Base-by-base conservation (phyloP, 164 flowering plant genomes). In the Sedum album region DNA sequence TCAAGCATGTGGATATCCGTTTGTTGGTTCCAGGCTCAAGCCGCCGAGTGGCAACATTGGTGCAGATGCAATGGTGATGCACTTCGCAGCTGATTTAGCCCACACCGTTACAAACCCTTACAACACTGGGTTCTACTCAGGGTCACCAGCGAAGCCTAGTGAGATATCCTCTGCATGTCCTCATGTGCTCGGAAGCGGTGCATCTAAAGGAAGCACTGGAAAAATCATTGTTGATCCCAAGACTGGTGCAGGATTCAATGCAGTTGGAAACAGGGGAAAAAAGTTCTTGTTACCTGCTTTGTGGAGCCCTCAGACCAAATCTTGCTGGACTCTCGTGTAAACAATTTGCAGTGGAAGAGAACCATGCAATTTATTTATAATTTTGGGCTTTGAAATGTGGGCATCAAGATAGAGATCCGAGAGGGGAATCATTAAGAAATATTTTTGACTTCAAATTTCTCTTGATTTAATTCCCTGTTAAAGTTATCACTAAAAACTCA, bases 251-350 rank as follows among this genome's bases (percentile, higher is more conserved):
- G 68, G 73, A 4, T 84, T 69, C 70, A 82, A 85, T 66, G 79
- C 83, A 0, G 70, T 71, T 68, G 88, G 88, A 0, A 15, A 42
- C 9, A 70, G 61, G 17, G 78, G 77, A 1, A 70, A 44, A 68
- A 80, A 81, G 68, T 85, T 79, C 76, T 76, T 85, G 81, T 68
- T 85, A 0, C 88, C 88, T 2, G 84, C 78, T 0, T 6, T 85
- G 0, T 85, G 86, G 86, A 72, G 74, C 72, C 86, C 88, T 1
- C 66, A 7, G 2, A 78, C 82, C 1, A 17, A 9, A 0, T 6
- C 74, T 0, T 85, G 88, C 70, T 79, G 82, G 85, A 81, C 84
- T 18, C 49, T 73, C 7, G 20, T 83, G 63, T 83, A 65, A 74
- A n/a, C 14, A 57, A 30, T 53, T 49, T 15, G 48, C 18, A 44